These are phyloP conservation scores for Populus hybrid DNA, from an alignment of 441 rosid genomes.

Conservation along the genomic window DNA sequence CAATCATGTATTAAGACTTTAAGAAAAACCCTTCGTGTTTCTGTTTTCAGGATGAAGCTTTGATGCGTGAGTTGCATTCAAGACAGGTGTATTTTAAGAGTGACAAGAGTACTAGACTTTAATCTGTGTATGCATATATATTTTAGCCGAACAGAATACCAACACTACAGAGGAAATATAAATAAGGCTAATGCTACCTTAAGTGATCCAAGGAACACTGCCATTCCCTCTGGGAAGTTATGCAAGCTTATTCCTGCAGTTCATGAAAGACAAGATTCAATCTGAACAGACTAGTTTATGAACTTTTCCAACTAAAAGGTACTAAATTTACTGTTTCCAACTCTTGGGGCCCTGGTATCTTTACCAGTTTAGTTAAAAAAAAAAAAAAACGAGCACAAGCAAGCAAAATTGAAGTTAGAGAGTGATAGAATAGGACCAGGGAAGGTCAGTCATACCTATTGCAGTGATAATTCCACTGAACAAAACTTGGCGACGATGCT, in stretches of 20 bases:
- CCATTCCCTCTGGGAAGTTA: slow-evolving; percentile 99
- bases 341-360: not conserved
- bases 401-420: slow-evolving; percentile 2
- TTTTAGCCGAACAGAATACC: not conserved
- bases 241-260: slow-evolving; percentile 95
- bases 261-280: slow-evolving; percentile 15
- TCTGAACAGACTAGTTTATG: slow-evolving; percentile 8
- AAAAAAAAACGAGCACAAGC: no score
- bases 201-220: slow-evolving; percentile 95
- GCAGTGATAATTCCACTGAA: slow-evolving; percentile 94
- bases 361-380: not conserved
- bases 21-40: not conserved
- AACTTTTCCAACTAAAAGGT: not conserved
- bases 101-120: not conserved
- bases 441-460: slow-evolving; percentile 51
- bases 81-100: not conserved
- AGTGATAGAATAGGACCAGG: not conserved
- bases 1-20: not conserved
- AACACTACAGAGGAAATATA: not conserved
- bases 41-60: not conserved
- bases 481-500: slow-evolving; percentile 86
- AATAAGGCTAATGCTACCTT: slow-evolving; percentile 52
- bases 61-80: not conserved
- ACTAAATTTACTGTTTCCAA: not conserved
- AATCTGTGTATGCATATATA: not conserved